Base-by-base conservation (phyloP, 176 grass and related monocot genomes). In the Aegilops tauschii region DNA sequence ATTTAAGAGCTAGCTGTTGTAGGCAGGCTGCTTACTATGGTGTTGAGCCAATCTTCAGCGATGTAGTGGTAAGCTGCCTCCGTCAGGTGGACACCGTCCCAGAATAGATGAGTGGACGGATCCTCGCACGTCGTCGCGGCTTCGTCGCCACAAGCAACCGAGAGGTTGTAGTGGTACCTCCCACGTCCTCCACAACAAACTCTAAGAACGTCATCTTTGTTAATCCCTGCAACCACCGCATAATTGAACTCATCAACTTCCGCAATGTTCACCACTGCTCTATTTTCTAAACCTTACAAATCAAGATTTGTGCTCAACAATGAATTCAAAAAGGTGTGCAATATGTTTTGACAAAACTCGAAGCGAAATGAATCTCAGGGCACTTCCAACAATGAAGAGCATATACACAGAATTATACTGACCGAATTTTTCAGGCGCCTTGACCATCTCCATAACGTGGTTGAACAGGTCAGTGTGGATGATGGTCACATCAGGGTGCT, bases 401-500 rank as follows among this genome's bases (percentile, higher is more conserved):
- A 25, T 62, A 62, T 0, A 25, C n/a, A 62, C 0, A 21, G 0
- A 59, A 0, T 59, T 2, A 9, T 28, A 81, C 49, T 44, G 28
- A 93, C 91, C 84, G 12, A 85, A 90, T 25, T 82, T 40, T 18
- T 37, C 34, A 8, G 91, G 80, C 65, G 23, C 21, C 56, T 54
- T 63, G 11, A 90, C 31, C 28, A 93, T 86, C 40, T 93, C 64
- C 61, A 82, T 73, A 4, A 89, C 32, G 1, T 85, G 84, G 12
- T 56, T 56, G 61, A 81, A 93, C 45, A 77, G 82, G 45, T 90
- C 84, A 27, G 81, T 76, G 52, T 90, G 87, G 30, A 66, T 63
- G 59, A 90, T 72, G 61, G 64, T 82, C 40, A 82, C 85, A 10
- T 74, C 21, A 3, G 80, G 85, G 54, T 93, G 84, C 62, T 79